Percentiles rank a stretch among this genome's conserved stretches.
phyloP scores from a whole-genome alignment of 345 rosid species.

The Passiflora organensis region DNA sequence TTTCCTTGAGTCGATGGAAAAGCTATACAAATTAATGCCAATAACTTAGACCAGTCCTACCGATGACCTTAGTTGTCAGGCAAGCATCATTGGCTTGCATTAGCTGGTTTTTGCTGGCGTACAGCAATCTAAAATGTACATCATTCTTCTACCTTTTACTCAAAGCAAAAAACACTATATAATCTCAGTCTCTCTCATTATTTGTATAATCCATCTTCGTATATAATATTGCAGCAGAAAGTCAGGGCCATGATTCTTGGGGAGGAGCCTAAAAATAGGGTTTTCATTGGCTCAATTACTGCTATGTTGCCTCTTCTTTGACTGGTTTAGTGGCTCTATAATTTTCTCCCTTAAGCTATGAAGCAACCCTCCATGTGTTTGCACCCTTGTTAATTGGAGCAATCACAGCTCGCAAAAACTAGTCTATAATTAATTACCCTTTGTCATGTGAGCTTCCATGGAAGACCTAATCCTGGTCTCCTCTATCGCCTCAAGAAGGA shows the following conservation, averaged over 20 bases:
- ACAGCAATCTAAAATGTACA: neutral
- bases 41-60: neutral
- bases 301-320: neutral
- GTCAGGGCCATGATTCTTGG: constrained; percentile 2
- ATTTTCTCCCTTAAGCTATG: no score
- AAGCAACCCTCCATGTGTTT: no score
- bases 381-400: no score
- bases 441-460: no score
- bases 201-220: neutral
- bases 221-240: neutral
- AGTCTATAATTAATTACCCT: no score
- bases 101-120: constrained; percentile 2
- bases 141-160: no score
- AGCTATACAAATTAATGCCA: neutral
- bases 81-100: neutral
- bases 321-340: constrained; percentile 1
- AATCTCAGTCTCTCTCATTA: neutral
- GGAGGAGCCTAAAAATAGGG: neutral
- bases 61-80: neutral
- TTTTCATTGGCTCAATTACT: neutral
- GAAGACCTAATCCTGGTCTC: no score
- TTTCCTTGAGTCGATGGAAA: no score
- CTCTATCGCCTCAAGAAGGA: neutral
- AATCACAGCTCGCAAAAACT: no score
- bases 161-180: neutral